phyloP scores from a whole-genome alignment of 2,329 filamentous ascomycete genomes.

The Aspergillus ruber region DNA sequence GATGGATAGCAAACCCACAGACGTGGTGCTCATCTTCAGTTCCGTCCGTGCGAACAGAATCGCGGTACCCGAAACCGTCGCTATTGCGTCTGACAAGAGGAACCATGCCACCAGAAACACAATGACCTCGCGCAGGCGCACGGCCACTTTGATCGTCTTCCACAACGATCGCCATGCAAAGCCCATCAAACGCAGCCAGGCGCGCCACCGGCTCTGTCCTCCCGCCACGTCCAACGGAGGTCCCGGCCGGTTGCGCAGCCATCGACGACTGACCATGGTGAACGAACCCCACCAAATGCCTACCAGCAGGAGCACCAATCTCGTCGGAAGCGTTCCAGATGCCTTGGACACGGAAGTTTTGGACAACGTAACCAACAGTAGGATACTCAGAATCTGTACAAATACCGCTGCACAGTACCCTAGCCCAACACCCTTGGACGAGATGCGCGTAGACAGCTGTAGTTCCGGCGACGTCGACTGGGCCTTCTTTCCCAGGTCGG shows the following conservation, averaged over 20 bases:
- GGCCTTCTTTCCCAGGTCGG: slow-evolving; percentile 4
- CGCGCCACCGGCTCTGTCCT: slow-evolving; percentile 26
- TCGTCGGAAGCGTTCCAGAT: slow-evolving; percentile 70
- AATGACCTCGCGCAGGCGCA: slow-evolving; percentile 64
- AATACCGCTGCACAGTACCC: slow-evolving; percentile 80
- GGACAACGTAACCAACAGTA: slow-evolving; percentile 56
- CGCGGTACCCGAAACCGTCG: slow-evolving; percentile 83
- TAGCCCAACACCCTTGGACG: slow-evolving; percentile 79
- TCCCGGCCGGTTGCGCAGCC: slow-evolving; percentile 75
- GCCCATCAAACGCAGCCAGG: slow-evolving; percentile 61
- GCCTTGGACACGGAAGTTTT: slow-evolving; percentile 43
- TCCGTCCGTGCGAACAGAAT: slow-evolving; percentile 89
- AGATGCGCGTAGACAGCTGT: slow-evolving; percentile 76
- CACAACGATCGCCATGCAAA: slow-evolving; percentile 80
- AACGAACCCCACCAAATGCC: slow-evolving; percentile 86
- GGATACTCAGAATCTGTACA: slow-evolving; percentile 71
- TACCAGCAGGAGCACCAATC: slow-evolving; percentile 73
- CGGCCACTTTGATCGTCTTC: slow-evolving; percentile 66
- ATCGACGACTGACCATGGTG: slow-evolving; percentile 73
- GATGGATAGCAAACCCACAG: slow-evolving; percentile 79
- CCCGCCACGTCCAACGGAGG: slow-evolving; percentile 50
- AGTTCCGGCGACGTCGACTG: slow-evolving; percentile 55
- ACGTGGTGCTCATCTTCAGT: slow-evolving; percentile 73
- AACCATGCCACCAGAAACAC: slow-evolving; percentile 87
- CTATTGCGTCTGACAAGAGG: slow-evolving; percentile 80